Base-by-base conservation (phyloP, 257 asterid genomes). In the Penstemon davidsonii region DNA sequence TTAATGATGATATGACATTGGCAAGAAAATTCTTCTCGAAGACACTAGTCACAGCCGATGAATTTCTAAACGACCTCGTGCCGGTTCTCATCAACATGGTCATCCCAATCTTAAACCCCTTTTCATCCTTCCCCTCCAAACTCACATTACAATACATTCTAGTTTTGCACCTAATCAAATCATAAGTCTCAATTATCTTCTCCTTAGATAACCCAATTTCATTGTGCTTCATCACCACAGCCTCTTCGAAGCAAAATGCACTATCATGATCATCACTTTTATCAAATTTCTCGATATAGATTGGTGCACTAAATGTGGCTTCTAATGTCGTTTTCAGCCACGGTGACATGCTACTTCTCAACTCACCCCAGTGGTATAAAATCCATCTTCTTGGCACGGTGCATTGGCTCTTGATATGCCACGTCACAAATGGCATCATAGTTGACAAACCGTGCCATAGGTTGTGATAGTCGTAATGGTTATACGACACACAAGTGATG, bases 391-490 rank as follows among this genome's bases (percentile, higher is more conserved):
- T 55, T 9, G 96, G 92, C 51, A 40, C 61, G 0, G 38, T 47
- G 45, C 96, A 89, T 33, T 44, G 64, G 66, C 74, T 75, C 75
- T 73, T 80, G 15, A 85, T 53, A 69, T 81, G 87, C 95, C 92
- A 89, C 0, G 84, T 88, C 4, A 81, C 82, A 51, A 86, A 86
- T 0, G 96, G 88, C 61, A 85, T 83, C 81, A 79, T 54, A 6
- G 94, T 82, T 9, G 92, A 83, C 44, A 86, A 68, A 0, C 96
- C 95, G 68, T 86, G 96, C 94, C 94, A 88, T 59, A 88, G 84
- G 79, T 88, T 86, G 9, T 79, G 79, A 40, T 88, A 88, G 61
- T 84, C 83, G 55, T 86, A 89, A 66, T 85, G 90, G 25, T 83
- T 86, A 65, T 89, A 70, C 0, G 90, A 86, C 3, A 89, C 82